phyloP scores from a whole-genome alignment of 176 grass and related monocot genomes.

The Metroxylon sagu region DNA sequence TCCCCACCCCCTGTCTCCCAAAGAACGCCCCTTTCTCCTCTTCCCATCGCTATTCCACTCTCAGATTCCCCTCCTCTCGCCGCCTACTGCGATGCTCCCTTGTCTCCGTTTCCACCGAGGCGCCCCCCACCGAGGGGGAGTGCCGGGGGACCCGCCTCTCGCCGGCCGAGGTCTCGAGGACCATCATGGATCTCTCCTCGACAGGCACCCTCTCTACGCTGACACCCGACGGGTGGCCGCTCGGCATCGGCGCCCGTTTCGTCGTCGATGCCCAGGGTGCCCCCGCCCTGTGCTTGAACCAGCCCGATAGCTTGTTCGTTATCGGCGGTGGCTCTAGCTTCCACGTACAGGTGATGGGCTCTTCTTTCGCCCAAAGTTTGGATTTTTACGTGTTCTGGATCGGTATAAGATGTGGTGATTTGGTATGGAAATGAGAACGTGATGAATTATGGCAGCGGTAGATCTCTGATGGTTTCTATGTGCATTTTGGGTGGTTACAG shows the following conservation, averaged over 20 bases:
- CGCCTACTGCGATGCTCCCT: conserved; percentile 17
- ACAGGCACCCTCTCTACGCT: conserved; percentile 54
- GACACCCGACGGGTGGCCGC: conserved; percentile 56
- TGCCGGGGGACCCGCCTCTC: conserved; percentile 26
- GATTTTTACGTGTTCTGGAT: conserved; percentile 6
- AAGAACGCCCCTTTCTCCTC: not conserved
- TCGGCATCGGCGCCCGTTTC: conserved; percentile 70
- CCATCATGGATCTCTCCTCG: conserved; percentile 67
- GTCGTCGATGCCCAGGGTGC: conserved; percentile 52
- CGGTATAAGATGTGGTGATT: not conserved
- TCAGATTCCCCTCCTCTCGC: not conserved
- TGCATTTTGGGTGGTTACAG: conserved; percentile 31
- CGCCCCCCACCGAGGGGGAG: not conserved
- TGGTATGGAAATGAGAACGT: not conserved
- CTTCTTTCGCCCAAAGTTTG: conserved; percentile 1
- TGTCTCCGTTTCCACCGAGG: conserved; percentile 21
- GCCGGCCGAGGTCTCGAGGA: conserved; percentile 69
- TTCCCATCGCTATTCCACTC: not conserved
- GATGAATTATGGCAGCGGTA: no score
- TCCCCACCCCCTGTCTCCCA: conserved; percentile 4
- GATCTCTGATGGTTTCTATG: conserved; percentile 3
- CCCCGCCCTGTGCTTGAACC: conserved; percentile 61
- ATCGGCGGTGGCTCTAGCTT: conserved; percentile 51
- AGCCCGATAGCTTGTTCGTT: conserved; percentile 20
- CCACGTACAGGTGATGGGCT: conserved; percentile 53